Evolutionary conservation across 768 basidiomycete species (phyloP).

Genomic region (Boletus eberwhitei): DNA sequence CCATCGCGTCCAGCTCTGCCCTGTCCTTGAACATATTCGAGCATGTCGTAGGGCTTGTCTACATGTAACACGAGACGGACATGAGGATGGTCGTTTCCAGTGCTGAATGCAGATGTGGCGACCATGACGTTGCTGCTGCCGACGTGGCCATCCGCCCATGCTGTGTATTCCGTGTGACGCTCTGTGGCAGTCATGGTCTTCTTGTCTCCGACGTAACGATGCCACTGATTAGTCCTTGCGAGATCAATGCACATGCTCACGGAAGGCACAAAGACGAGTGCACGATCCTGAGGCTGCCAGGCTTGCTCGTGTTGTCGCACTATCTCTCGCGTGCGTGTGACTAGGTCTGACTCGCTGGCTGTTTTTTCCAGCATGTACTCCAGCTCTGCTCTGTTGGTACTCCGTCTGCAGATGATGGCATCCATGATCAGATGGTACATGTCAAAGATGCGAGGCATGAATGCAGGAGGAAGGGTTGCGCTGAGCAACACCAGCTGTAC

Average conservation of each 20-base stretch:
- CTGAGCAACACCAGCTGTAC: conserved; percentile 21
- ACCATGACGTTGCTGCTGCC: conserved; percentile 7
- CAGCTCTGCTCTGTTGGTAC: conserved; percentile 9
- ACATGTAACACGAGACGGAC: conserved; percentile 19
- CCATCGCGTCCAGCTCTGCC: conserved; percentile 20
- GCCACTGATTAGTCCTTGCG: background rate
- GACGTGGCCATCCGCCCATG: conserved; percentile 13
- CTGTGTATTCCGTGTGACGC: background rate
- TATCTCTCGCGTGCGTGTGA: background rate
- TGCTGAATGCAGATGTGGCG: conserved; percentile 25
- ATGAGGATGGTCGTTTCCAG: conserved; percentile 25
- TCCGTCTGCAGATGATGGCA: background rate
- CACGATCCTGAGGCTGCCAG: background rate
- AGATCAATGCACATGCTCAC: background rate
- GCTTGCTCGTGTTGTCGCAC: accelerated
- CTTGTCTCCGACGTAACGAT: conserved; percentile 16
- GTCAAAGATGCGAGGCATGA: background rate
- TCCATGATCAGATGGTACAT: background rate
- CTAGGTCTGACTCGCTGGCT: background rate
- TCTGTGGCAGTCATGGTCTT: background rate
- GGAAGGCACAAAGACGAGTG: conserved; percentile 10
- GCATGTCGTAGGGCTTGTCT: conserved; percentile 22
- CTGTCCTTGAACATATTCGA: conserved; percentile 19
- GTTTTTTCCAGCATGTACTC: conserved; percentile 7
- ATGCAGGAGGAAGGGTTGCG: conserved; percentile 11